These are phyloP conservation scores for Arabidopsis lyrata DNA, from an alignment of 441 rosid genomes.

Conservation along the genomic window DNA sequence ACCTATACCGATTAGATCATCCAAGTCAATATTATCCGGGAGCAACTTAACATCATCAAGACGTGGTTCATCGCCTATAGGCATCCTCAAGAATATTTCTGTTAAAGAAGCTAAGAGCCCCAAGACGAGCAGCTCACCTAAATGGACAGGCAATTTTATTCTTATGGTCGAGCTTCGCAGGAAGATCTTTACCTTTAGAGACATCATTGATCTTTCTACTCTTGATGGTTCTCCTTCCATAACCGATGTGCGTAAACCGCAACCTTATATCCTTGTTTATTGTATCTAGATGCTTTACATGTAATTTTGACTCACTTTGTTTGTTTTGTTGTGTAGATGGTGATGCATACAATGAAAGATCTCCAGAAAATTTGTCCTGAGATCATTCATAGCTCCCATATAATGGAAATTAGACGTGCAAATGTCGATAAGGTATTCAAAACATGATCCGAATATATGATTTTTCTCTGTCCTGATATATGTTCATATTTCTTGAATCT, in stretches of 20 bases:
- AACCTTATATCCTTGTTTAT: neutral
- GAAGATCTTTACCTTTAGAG: conserved; percentile 72
- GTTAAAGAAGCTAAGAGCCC: conserved; percentile 43
- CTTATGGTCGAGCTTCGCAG: conserved; percentile 77
- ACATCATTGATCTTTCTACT: conserved; percentile 71
- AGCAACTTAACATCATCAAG: conserved; percentile 33
- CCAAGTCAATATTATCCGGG: conserved; percentile 34
- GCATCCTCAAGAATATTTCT: conserved; percentile 33
- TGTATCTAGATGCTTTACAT: neutral
- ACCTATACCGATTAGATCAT: conserved; percentile 40
- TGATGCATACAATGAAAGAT: conserved; percentile 72
- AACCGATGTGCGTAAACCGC: conserved; percentile 53
- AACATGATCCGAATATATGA: neutral
- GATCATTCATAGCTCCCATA: conserved; percentile 52
- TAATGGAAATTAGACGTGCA: conserved; percentile 55
- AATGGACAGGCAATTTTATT: conserved; percentile 54
- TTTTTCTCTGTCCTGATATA: neutral
- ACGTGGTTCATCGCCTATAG: conserved; percentile 36
- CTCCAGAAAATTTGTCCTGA: conserved; percentile 74
- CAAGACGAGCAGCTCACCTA: conserved; percentile 47
- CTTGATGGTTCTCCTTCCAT: conserved; percentile 57
- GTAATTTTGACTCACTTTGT: neutral
- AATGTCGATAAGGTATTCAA: conserved; percentile 57
- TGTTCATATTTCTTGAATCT: neutral
- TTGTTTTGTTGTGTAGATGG: conserved; percentile 55